A percentile compares a stretch with the other conserved stretches of the same genome.
These are phyloP conservation scores for Globisporangium okanoganense DNA, from an alignment of 352 stramenopile species.

Conservation along the genomic window DNA sequence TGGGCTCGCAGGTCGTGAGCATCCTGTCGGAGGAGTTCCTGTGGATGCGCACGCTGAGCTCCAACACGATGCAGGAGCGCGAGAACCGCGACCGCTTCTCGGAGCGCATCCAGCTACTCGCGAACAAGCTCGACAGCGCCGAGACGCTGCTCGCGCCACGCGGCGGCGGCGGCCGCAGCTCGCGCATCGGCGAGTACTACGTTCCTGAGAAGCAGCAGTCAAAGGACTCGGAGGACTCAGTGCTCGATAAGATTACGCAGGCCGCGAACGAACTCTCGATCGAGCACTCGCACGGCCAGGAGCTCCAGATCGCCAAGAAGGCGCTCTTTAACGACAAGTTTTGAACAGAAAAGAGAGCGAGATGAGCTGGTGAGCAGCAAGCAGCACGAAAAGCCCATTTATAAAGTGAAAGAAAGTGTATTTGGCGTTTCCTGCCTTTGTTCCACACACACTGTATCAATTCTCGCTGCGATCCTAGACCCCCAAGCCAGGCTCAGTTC, in stretches of 20 bases:
- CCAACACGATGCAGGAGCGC: constrained; percentile 86
- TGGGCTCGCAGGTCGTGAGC: constrained; percentile 90
- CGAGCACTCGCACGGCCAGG: constrained; percentile 77
- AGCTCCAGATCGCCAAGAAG: constrained; percentile 82
- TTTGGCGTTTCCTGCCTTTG: neutral
- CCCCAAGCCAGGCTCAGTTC: neutral
- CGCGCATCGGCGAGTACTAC: constrained; percentile 83
- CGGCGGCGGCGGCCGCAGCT: constrained; percentile 32
- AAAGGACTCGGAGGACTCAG: constrained; percentile 72
- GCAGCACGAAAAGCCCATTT: neutral
- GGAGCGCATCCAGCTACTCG: constrained; percentile 83
- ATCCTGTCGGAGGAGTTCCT: constrained; percentile 93
- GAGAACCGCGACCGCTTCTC: constrained; percentile 90
- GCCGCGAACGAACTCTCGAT: constrained; percentile 84
- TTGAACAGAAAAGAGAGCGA: constrained; percentile 16
- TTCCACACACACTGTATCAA: neutral
- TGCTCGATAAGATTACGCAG: constrained; percentile 84
- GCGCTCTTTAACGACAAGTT: constrained; percentile 83
- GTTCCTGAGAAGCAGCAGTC: constrained; percentile 74
- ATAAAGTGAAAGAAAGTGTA: constrained; percentile 6
- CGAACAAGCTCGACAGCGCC: constrained; percentile 79
- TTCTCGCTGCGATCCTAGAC: neutral
- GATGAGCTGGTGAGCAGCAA: neutral
- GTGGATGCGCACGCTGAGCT: constrained; percentile 90
- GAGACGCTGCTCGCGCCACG: constrained; percentile 60